Evolutionary conservation across 345 rosid genomes (phyloP), one percentile per base, ranked within the genome.

Genomic region (Reutealis trisperma): DNA sequence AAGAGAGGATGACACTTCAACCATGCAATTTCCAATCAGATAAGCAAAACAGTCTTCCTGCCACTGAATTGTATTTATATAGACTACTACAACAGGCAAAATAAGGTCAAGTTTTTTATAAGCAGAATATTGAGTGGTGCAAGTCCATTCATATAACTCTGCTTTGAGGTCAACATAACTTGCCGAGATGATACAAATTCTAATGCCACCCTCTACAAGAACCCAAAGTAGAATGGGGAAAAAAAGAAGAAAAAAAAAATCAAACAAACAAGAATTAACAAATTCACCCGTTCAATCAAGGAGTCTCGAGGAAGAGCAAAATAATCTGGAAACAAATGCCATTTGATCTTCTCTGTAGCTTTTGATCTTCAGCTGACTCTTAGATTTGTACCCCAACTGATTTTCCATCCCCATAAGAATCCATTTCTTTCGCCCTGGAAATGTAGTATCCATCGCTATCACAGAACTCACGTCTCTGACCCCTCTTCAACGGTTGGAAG

Each of bases 401-500:
- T 47, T 72, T 51, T 75, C 70, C 57, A 45, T 57, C 63, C 59
- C 12, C 59, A 70, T 52, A 45, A 32, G 58, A 68, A 64, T 76
- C 51, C 55, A 64, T 63, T 71, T 13, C 34, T 61, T 63, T 70
- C 72, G 45, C 22, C 66, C 67, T n/a, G 67, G 73, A 78, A 74
- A 51, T 73, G 61, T 77, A 76, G 59, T 47, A 63, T 75, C 22
- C 21, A 54, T 67, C 30, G 63, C 75, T 37, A 27, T 79, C 66
- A 62, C 30, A 45, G 19, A 58, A 47, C 32, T 87, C 81, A 81
- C 8, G 87, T 83, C 83, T 95, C 98, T 1, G 86, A 77, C 71
- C 85, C 92, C 84, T 95, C 99, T 71, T 86, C 87, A 25, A 90
- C 97, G 0, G 99, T 89, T 64, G 97, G 87, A 71, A 92, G 93